A percentile compares a stretch with the other conserved stretches of the same genome.
Conservation (phyloP, 257 asterid genomes). For the Leonotis leonurus region DNA sequence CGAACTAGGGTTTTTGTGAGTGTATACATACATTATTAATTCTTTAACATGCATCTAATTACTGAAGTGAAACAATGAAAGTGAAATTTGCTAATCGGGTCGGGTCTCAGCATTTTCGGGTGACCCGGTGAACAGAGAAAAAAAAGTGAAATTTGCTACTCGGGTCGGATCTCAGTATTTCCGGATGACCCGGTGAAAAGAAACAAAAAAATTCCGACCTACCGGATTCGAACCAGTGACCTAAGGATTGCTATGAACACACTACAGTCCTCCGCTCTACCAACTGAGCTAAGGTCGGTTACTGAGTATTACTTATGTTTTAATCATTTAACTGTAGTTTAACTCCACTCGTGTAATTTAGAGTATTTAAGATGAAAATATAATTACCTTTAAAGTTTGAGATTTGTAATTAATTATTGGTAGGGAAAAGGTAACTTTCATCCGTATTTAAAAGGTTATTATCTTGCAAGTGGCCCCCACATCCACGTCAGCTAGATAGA, state of each 20-base stretch:
- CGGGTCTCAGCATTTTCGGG: not conserved
- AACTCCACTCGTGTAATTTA: no score
- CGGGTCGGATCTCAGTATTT: not conserved
- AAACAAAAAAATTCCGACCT: conserved; percentile 40
- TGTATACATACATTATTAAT: not conserved
- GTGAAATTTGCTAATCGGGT: not conserved
- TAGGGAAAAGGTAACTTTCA: not conserved
- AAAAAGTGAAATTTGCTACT: not conserved
- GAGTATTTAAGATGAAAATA: not conserved
- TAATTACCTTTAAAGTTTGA: not conserved
- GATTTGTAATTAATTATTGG: not conserved
- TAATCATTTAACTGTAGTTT: no score
- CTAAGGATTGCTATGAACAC: conserved; percentile 26
- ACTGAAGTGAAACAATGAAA: not conserved
- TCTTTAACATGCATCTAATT: not conserved
- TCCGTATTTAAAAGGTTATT: conserved; percentile 14
- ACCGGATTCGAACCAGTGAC: no score
- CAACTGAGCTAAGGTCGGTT: conserved; percentile 23
- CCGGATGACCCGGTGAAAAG: not conserved
- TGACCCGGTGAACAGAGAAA: not conserved
- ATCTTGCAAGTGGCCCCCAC: conserved; percentile 12
- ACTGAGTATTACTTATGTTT: no score
- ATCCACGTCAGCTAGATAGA: conserved; percentile 26
- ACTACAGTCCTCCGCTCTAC: conserved; percentile 25
- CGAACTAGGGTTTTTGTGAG: conserved; percentile 19